Evolutionary conservation across 805 yeast species (phyloP), one percentile per base, ranked within the genome.

Genomic region (Hanseniaspora mollemarum): DNA sequence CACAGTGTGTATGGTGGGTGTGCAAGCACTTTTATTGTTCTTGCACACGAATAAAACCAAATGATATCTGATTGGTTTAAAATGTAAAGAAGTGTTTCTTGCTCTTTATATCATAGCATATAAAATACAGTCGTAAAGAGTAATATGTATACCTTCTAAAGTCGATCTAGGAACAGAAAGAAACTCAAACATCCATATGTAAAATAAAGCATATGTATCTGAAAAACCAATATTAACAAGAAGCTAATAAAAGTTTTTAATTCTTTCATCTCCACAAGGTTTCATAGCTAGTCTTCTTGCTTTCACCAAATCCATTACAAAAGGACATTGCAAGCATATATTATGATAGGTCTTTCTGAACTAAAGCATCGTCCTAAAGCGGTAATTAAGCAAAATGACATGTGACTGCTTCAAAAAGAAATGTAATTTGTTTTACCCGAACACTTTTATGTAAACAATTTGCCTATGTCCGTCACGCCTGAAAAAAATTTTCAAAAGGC

Each of bases 91-190:
- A 74, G 73, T 69, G 71, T 51, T 48, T 51, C 54, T 51, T 51
- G 49, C 54, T 46, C 54, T 41, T 39, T 51, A 46, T 48, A 51
- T 51, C 54, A 51, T 45, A 32, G 50, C 49, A 32, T 36, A 58
- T 54, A 58, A 46, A 55, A 55, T 46, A 52, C 49, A 60, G 61
- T 62, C 66, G 78, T 76, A 77, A 78, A 78, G 87, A 85, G 79
- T 76, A 82, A 82, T 82, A 81, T 81, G 90, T 82, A 77, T 71
- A 73, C 71, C 69, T 67, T 72, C 87, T 74, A 60, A 61, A 71
- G 60, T 83, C 52, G 54, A 53, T 54, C 66, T 60, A 54, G 59
- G 59, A 58, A 52, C 54, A 54, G 56, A 44, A 42, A 41, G 24
- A 43, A 19, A 38, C 8, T 32, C 29, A 19, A 22, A 33, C 39